Conservation (phyloP, 768 basidiomycete genomes). For the Asterophora lycoperdoides region DNA sequence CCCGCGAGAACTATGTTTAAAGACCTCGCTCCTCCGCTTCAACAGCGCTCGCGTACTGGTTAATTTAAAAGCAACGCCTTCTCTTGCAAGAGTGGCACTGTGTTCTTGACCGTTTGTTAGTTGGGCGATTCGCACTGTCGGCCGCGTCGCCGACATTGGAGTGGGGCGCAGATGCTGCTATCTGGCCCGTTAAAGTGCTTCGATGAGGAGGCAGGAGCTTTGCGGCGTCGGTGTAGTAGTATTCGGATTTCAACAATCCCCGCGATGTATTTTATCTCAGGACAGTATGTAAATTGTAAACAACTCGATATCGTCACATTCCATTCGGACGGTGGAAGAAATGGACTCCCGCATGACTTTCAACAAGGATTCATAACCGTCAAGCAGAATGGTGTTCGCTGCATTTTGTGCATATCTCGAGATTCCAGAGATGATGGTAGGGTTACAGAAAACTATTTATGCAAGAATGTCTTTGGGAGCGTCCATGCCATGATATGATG, state of each 20-base stretch:
- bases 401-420: neutral
- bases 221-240: slow-evolving; percentile 41
- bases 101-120: slow-evolving; percentile 53
- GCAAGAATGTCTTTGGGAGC: neutral
- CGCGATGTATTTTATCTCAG: slow-evolving; percentile 20
- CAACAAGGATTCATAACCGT: no score
- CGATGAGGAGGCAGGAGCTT: slow-evolving; percentile 33
- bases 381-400: neutral
- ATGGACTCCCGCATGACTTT: no score
- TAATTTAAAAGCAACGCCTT: slow-evolving; percentile 42
- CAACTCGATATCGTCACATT: neutral
- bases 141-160: slow-evolving; percentile 20
- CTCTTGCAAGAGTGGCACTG: slow-evolving; percentile 20
- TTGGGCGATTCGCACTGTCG: slow-evolving; percentile 30
- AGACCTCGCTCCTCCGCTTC: slow-evolving; percentile 61
- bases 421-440: no score
- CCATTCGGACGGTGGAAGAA: no score
- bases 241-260: slow-evolving; percentile 83
- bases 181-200: slow-evolving; percentile 35
- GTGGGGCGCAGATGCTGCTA: slow-evolving; percentile 32
- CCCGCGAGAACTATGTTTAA: slow-evolving; percentile 79
- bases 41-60: slow-evolving; percentile 81
- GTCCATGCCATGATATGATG: neutral
- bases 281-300: neutral
- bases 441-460: neutral